Evolutionary conservation across 441 rosid genomes (phyloP), one percentile per base, ranked within the genome.

Genomic region (Erodium moschatum): DNA sequence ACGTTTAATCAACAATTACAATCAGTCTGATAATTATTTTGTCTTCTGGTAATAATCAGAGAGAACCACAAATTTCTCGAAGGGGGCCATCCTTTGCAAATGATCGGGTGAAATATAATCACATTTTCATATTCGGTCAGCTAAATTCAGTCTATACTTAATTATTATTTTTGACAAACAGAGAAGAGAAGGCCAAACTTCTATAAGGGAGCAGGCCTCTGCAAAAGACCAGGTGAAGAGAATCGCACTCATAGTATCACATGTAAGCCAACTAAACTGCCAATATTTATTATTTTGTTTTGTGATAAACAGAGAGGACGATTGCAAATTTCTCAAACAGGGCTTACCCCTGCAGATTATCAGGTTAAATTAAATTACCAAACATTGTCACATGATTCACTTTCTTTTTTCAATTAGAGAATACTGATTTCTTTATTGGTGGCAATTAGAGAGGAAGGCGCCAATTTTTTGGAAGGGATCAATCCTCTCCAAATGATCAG

Each of bases 61-160:
- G 12, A 42, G 60, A 18, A 16, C 21, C 60, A 16, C 60, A 52
- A 69, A 76, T 78, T 75, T 84, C 85, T 62, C 85, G 81, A 68
- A 86, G 83, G 75, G 86, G 81, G 64, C 54, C 74, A 20, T 18
- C 67, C 38, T 73, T 74, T 71, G 70, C 77, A 29, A 75, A 63
- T 71, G 69, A 80, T 61, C 71, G 64, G 62, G 60, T 52, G 20
- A 15, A 16, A 52, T 52, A 5, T 42, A 16, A 52, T 52, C 60
- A 16, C 3, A 52, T 15, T 52, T 52, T 52, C 60, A 13, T 18
- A 52, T 52, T 16, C 5, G 60, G 60, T 15, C 60, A 52, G 60
- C 60, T 52, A 16, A 52, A 15, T 52, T 16, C 20, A 6, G 60
- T 52, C 60, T 0, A 7, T 52, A 52, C 20, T 52, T 52, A 52